phyloP scores from a whole-genome alignment of 1,284 basidiomycete species.

The Cryptococcus floricola region DNA sequence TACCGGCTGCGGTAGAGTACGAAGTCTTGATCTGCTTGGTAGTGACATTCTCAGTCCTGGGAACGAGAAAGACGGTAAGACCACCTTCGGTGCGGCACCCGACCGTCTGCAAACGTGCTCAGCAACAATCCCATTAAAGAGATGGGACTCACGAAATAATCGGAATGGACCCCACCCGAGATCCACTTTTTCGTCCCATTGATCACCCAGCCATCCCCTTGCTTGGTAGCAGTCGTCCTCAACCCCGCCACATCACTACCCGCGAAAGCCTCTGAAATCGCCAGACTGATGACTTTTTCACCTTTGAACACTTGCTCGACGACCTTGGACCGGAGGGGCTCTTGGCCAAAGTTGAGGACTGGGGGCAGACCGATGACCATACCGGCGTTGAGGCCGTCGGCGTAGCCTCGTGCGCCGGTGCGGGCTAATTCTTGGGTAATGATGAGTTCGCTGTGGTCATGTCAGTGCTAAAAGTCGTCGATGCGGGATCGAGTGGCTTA shows the following conservation, averaged over 20 bases:
- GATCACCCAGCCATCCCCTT: constrained; percentile 76
- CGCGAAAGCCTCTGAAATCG: constrained; percentile 86
- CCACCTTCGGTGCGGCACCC: constrained; percentile 60
- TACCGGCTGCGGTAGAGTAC: constrained; percentile 73
- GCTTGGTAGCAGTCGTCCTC: constrained; percentile 75
- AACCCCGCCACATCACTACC: constrained; percentile 84
- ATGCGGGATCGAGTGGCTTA: constrained; percentile 7
- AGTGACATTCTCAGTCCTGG: constrained; percentile 70
- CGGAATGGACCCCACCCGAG: constrained; percentile 66
- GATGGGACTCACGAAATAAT: constrained; percentile 39
- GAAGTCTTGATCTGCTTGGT: constrained; percentile 82
- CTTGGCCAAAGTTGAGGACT: constrained; percentile 58
- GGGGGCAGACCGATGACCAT: constrained; percentile 71
- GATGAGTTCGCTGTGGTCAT: constrained; percentile 57
- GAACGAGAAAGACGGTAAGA: constrained; percentile 77
- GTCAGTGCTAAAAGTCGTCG: background rate
- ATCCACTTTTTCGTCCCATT: constrained; percentile 92
- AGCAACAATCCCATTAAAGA: background rate
- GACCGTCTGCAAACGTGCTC: constrained; percentile 25
- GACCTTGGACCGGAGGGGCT: constrained; percentile 55
- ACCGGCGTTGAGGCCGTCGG: constrained; percentile 70
- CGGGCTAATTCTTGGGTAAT: constrained; percentile 81
- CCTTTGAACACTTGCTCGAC: constrained; percentile 73
- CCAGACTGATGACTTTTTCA: constrained; percentile 61
- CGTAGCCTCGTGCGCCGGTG: constrained; percentile 73